phyloP scores from a whole-genome alignment of 2,329 filamentous ascomycete genomes.

The Colletotrichum camelliae region DNA sequence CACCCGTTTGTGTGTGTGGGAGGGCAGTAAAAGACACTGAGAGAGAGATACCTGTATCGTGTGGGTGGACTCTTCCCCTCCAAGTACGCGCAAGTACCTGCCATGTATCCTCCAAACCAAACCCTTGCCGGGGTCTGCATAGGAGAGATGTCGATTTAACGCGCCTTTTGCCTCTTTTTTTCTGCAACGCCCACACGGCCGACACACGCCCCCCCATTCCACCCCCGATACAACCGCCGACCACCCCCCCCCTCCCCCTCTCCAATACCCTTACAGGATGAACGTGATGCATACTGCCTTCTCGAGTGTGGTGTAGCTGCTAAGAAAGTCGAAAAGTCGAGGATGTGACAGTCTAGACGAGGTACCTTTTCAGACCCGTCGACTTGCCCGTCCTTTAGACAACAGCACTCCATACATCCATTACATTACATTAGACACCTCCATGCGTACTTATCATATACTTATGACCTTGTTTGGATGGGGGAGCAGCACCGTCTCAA shows the following conservation, averaged over 20 bases:
- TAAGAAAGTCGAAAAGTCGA: slow-evolving; percentile 6
- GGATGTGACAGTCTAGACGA: slow-evolving; percentile 12
- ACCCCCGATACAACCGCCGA: slow-evolving; percentile 21
- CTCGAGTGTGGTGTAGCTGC: slow-evolving; percentile 4
- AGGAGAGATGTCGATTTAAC: slow-evolving; percentile 6
- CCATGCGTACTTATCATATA: slow-evolving; percentile 6
- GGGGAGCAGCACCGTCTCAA: slow-evolving; percentile 15
- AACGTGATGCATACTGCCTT: slow-evolving; percentile 16
- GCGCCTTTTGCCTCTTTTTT: slow-evolving; percentile 11
- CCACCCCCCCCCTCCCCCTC: slow-evolving; percentile 7
- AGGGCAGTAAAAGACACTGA: background rate
- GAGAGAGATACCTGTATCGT: slow-evolving; percentile 3
- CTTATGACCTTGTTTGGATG: slow-evolving; percentile 16
- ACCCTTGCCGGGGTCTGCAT: slow-evolving; percentile 4
- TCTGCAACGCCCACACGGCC: slow-evolving; percentile 5
- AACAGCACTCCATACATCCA: slow-evolving; percentile 12
- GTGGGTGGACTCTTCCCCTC: slow-evolving; percentile 8
- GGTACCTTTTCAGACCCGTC: slow-evolving; percentile 17
- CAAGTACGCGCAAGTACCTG: slow-evolving; percentile 20
- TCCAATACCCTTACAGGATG: slow-evolving; percentile 13
- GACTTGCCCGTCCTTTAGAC: slow-evolving; percentile 16
- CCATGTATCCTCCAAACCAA: slow-evolving; percentile 8
- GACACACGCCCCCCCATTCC: slow-evolving; percentile 4
- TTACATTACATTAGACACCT: slow-evolving; percentile 11
- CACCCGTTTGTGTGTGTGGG: background rate